Conservation (phyloP, 2,329 filamentous ascomycete species). For the Pestalotiopsis sp. region DNA sequence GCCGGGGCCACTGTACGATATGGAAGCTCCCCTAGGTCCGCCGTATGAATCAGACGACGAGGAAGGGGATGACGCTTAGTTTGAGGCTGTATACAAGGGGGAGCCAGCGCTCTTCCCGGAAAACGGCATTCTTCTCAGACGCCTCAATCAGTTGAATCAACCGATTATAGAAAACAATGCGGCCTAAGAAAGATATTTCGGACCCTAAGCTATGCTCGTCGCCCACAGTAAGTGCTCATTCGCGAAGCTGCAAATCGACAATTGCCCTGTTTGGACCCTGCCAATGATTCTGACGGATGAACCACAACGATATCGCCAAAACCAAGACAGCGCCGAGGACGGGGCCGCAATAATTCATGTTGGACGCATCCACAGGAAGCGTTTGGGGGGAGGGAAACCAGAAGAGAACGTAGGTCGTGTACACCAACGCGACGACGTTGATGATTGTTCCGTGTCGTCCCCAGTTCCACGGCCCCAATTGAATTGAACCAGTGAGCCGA, state of each 20-base stretch:
- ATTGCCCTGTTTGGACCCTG: not conserved
- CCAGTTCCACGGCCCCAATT: conserved; percentile 12
- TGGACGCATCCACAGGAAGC: conserved; percentile 11
- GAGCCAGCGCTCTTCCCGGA: too few relatives aligned
- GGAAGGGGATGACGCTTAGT: not conserved
- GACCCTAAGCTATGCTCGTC: too few relatives aligned
- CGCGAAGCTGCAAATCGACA: not conserved
- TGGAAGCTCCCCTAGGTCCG: not conserved
- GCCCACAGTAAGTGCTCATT: not conserved
- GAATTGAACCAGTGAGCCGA: conserved; percentile 2
- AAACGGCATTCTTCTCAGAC: too few relatives aligned
- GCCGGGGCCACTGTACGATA: not conserved
- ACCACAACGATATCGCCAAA: not conserved
- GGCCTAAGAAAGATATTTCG: too few relatives aligned
- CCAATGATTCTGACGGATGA: not conserved
- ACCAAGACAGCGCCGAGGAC: conserved; percentile 8
- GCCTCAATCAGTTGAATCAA: too few relatives aligned
- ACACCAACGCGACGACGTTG: conserved; percentile 14
- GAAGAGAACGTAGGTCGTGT: conserved; percentile 14
- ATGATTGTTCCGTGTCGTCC: conserved; percentile 9
- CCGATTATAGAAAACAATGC: too few relatives aligned
- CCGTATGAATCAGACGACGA: not conserved
- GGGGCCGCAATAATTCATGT: conserved; percentile 17
- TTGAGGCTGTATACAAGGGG: too few relatives aligned
- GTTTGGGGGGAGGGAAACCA: conserved; percentile 16